These are phyloP conservation scores for Backusella mclennaniae DNA, from an alignment of 192 early-diverging fungal genomes.

Conservation along the genomic window DNA sequence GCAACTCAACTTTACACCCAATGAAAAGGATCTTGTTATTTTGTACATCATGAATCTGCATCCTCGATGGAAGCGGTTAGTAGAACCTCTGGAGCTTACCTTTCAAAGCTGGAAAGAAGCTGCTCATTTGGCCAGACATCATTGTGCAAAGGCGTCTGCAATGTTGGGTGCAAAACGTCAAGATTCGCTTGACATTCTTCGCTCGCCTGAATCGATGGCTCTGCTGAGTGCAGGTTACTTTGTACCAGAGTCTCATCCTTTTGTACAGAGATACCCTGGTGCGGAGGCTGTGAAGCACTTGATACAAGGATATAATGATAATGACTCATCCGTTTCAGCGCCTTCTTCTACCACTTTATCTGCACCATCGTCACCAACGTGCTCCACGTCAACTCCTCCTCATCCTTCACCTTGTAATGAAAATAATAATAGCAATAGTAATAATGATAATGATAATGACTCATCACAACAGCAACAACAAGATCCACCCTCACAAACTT, in stretches of 20 bases:
- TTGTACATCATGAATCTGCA: constrained; percentile 25
- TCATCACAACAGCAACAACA: neutral
- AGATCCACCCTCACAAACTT: no score
- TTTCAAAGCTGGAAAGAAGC: neutral
- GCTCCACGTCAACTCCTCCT: neutral
- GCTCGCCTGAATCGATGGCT: neutral
- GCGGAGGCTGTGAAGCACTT: neutral
- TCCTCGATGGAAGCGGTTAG: constrained; percentile 20
- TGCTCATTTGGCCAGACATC: constrained; percentile 1
- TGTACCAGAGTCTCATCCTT: neutral
- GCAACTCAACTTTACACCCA: neutral
- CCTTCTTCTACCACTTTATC: neutral
- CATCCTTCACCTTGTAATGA: neutral
- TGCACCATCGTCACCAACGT: neutral
- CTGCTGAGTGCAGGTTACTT: constrained; percentile 13
- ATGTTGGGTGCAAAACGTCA: neutral
- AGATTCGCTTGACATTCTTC: constrained; percentile 5
- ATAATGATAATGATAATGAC: neutral
- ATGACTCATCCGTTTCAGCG: neutral
- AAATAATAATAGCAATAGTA: neutral
- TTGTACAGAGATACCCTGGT: neutral
- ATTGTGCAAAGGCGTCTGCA: constrained; percentile 7
- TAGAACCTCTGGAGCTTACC: constrained; percentile 15
- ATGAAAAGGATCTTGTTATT: constrained; percentile 11
- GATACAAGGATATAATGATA: neutral